These are phyloP conservation scores for Lolium perenne DNA, from an alignment of 176 grass and related monocot species.

Conservation along the genomic window DNA sequence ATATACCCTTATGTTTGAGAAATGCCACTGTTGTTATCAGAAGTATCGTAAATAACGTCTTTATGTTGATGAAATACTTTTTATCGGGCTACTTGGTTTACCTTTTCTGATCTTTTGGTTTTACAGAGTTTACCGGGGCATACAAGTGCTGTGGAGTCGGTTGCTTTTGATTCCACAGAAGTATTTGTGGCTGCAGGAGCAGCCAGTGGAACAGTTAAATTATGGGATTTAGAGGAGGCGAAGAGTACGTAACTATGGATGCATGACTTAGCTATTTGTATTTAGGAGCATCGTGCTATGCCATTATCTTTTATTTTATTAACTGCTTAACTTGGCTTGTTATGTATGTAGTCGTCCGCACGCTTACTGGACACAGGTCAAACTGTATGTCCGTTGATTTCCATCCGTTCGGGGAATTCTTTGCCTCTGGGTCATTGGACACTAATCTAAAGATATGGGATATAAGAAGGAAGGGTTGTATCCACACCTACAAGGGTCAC, in stretches of 20 bases:
- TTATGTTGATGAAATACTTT: background rate
- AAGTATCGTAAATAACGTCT: background rate
- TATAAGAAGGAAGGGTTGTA: constrained; percentile 93
- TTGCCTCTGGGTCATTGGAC: constrained; percentile 92
- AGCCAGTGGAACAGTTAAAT: constrained; percentile 90
- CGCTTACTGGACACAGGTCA: constrained; percentile 88
- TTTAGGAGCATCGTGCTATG: background rate
- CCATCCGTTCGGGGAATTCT: constrained; percentile 97
- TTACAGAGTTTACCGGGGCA: constrained; percentile 90
- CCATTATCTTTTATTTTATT: too few relatives aligned
- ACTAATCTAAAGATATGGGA: constrained; percentile 99
- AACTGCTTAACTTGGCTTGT: constrained; percentile 33
- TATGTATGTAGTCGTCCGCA: constrained; percentile 74
- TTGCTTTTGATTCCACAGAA: constrained; percentile 90
- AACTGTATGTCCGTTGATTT: constrained; percentile 97
- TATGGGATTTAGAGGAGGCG: constrained; percentile 94
- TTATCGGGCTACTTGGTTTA: background rate
- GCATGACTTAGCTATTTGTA: constrained; percentile 13
- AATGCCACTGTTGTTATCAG: background rate
- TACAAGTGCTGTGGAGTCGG: constrained; percentile 91
- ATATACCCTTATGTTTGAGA: background rate
- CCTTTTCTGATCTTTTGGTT: constrained; percentile 12
- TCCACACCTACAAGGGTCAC: constrained; percentile 97
- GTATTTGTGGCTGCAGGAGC: constrained; percentile 92
- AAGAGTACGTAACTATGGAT: constrained; percentile 67